A percentile compares a stretch with the other conserved stretches of the same genome.
Evolutionary conservation across 306 rosid genomes (phyloP).

Genomic region (Gillenia trifoliata): DNA sequence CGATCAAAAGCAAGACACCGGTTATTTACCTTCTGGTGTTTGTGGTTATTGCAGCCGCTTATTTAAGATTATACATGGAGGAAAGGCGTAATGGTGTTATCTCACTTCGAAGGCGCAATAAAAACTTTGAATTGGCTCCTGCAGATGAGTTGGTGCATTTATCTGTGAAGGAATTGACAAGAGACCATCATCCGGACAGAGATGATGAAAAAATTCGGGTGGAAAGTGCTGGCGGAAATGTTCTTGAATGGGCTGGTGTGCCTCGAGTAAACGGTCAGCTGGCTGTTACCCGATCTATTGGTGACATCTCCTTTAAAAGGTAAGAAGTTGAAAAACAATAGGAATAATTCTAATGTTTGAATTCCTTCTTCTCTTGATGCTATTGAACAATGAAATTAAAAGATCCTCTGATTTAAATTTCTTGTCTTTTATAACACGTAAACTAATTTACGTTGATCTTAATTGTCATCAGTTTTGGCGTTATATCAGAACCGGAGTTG

Average conservation of each 20-base stretch:
- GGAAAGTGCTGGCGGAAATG: slow-evolving; percentile 94
- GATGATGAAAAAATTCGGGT: slow-evolving; percentile 84
- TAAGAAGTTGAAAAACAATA: not conserved
- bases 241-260: slow-evolving; percentile 80
- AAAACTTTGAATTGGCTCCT: slow-evolving; percentile 49
- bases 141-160: slow-evolving; percentile 54
- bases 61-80: slow-evolving; percentile 65
- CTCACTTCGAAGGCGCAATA: slow-evolving; percentile 48
- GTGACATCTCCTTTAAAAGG: slow-evolving; percentile 81
- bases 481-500: slow-evolving; percentile 86
- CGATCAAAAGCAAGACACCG: slow-evolving; percentile 12
- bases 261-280: slow-evolving; percentile 86
- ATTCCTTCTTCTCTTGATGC: too few relatives aligned
- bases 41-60: slow-evolving; percentile 49
- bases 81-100: slow-evolving; percentile 52
- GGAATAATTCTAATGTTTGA: too few relatives aligned
- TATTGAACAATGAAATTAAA: too few relatives aligned
- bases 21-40: slow-evolving; percentile 28
- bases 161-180: slow-evolving; percentile 82
- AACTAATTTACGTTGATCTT: not conserved
- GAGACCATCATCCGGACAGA: slow-evolving; percentile 93
- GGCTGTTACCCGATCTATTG: slow-evolving; percentile 86
- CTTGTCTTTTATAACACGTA: too few relatives aligned
- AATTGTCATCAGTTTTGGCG: slow-evolving; percentile 64
- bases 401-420: too few relatives aligned